A percentile compares a stretch with the other conserved stretches of the same genome.
phyloP scores from a whole-genome alignment of 352 stramenopile species.

The Globisporangium perplexum region DNA sequence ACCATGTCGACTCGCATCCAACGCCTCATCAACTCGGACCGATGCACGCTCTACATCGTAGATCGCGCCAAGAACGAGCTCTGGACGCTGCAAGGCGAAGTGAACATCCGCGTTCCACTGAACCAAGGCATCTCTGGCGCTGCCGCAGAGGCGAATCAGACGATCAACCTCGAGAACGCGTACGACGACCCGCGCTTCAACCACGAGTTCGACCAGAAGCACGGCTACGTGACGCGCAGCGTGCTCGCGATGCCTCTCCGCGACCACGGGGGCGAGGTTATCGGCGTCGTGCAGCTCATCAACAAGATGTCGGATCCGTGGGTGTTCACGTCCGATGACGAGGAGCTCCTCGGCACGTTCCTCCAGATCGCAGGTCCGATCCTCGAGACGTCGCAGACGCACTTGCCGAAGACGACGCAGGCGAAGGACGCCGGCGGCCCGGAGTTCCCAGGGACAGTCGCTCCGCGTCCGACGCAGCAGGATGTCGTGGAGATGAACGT shows the following conservation, averaged over 20 bases:
- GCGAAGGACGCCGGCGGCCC: slow-evolving; percentile 38
- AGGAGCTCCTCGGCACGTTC: slow-evolving; percentile 84
- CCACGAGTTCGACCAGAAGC: slow-evolving; percentile 86
- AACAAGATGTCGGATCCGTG: slow-evolving; percentile 75
- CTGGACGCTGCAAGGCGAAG: slow-evolving; percentile 86
- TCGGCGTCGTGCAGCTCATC: slow-evolving; percentile 87
- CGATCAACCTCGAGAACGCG: slow-evolving; percentile 81
- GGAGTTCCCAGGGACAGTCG: slow-evolving; percentile 55
- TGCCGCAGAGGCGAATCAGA: slow-evolving; percentile 58
- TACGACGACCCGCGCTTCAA: slow-evolving; percentile 89
- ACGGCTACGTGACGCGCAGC: slow-evolving; percentile 80
- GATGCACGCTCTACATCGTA: slow-evolving; percentile 91
- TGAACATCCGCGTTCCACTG: slow-evolving; percentile 85
- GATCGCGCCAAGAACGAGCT: slow-evolving; percentile 87
- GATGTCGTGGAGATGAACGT: slow-evolving; percentile 78
- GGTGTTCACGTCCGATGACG: slow-evolving; percentile 82
- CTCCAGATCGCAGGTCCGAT: slow-evolving; percentile 87
- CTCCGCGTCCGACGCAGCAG: slow-evolving; percentile 19
- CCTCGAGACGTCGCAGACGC: slow-evolving; percentile 79
- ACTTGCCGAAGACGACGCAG: slow-evolving; percentile 44
- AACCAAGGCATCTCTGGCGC: slow-evolving; percentile 82
- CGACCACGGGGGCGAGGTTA: slow-evolving; percentile 63
- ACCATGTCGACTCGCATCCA: slow-evolving; percentile 88
- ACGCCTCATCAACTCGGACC: slow-evolving; percentile 85
- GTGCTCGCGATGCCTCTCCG: slow-evolving; percentile 86